phyloP scores from a whole-genome alignment of 768 basidiomycete genomes.

The Lactifluus echinatus region DNA sequence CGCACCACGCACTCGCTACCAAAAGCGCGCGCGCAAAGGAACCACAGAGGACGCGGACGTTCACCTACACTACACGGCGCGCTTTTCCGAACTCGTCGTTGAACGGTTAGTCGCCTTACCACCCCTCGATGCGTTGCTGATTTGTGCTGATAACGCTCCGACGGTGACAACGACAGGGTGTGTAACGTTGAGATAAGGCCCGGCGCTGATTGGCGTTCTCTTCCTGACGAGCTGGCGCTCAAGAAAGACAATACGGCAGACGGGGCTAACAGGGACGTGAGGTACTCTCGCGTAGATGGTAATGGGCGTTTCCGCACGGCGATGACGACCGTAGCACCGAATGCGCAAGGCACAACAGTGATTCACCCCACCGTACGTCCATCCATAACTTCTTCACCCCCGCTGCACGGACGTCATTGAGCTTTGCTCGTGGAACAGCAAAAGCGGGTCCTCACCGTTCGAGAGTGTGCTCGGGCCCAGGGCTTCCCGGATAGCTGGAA shows the following conservation, averaged over 20 bases:
- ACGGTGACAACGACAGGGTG: conserved; percentile 22
- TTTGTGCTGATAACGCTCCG: background rate
- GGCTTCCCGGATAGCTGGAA: conserved; percentile 67
- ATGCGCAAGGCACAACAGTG: conserved; percentile 37
- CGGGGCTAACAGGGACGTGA: conserved; percentile 6
- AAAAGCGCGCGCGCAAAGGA: conserved; percentile 31
- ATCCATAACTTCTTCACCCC: background rate
- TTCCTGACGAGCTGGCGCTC: background rate
- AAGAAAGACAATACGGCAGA: background rate
- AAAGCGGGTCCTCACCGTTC: conserved; percentile 47
- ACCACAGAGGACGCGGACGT: conserved; percentile 29
- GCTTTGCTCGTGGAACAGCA: conserved; percentile 36
- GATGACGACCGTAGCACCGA: conserved; percentile 47
- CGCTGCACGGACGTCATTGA: background rate
- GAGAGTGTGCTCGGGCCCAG: conserved; percentile 49
- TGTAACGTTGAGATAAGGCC: conserved; percentile 45
- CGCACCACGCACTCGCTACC: conserved; percentile 38
- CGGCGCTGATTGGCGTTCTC: conserved; percentile 33
- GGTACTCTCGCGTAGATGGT: conserved; percentile 49
- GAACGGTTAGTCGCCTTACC: conserved; percentile 32
- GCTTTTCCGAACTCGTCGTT: conserved; percentile 33
- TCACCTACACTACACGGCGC: conserved; percentile 47
- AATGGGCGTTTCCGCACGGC: conserved; percentile 53
- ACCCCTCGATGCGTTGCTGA: background rate
- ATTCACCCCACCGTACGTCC: conserved; percentile 39